Base-by-base conservation (phyloP, 495 filamentous ascomycete species). In the Neurospora sp. region DNA sequence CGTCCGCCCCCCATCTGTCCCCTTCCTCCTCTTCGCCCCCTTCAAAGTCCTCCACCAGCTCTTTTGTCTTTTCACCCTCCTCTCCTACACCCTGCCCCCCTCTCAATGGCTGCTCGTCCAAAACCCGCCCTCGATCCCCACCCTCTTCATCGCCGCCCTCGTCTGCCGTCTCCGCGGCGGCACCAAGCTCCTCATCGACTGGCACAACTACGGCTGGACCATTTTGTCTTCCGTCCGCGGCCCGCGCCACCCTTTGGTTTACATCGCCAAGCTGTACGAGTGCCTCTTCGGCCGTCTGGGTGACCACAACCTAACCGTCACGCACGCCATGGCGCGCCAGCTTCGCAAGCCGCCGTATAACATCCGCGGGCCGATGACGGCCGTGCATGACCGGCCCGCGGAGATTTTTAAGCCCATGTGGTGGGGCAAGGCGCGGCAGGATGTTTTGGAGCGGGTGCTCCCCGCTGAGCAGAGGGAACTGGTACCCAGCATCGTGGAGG, bases 191-290 rank as follows among this genome's bases (percentile, higher is more conserved):
- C 86, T 98, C 42, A 93, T 98, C 72, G 96, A 99, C 82, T 99
- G 96, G 96, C 96, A 99, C 84, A 99, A 99, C 81, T 97, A 97
- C 81, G 95, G 96, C 74, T 97, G 93, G 86, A 94, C 92, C n/a
- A 95, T 98, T 72, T 89, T 99, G 5, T 89, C 92, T 31, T 80
- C 81, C 47, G 85, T 75, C 76, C 92, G 78, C 88, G 93, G 83
- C 78, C 90, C 45, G 81, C 86, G 61, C 72, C 95, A 97, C 79
- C 93, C 92, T 0, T 85, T 98, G 8, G 94, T 98, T 18, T 83
- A 75, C 71, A 76, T 95, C 22, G 91, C 94, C 3, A 88, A 88
- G 68, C 84, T 87, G 77, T 97, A 97, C 79, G 96, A 99, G 77
- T 86, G 82, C 44, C 76, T 83, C 18, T 88, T 97, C 69, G 89